Evolutionary conservation across 768 basidiomycete genomes (phyloP).

Genomic region (Auriculariales sp.): DNA sequence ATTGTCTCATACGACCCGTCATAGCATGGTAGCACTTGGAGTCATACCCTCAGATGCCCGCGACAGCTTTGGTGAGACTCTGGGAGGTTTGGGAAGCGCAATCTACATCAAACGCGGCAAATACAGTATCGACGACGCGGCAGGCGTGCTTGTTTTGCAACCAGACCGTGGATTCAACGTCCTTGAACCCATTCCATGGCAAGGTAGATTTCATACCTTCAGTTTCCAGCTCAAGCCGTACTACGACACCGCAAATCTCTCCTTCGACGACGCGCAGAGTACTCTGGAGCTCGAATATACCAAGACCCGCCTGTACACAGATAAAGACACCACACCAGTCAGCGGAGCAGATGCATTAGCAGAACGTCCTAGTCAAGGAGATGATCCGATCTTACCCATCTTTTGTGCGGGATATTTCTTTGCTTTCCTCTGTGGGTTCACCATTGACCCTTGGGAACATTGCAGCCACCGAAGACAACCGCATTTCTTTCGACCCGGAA

Average conservation of each 20-base stretch:
- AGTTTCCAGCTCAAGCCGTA: constrained; percentile 46
- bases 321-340: constrained; percentile 29
- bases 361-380: constrained; percentile 25
- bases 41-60: background rate
- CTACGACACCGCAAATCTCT: constrained; percentile 27
- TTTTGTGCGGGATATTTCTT: constrained; percentile 26
- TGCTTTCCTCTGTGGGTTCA: constrained; percentile 31
- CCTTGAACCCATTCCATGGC: constrained; percentile 41
- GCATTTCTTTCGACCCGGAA: constrained; percentile 41
- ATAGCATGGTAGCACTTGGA: no score
- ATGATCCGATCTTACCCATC: constrained; percentile 5
- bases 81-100: constrained; percentile 50
- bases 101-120: constrained; percentile 40
- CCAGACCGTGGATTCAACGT: constrained; percentile 52
- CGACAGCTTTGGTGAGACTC: constrained; percentile 24
- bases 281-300: constrained; percentile 40
- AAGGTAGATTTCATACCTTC: constrained; percentile 32
- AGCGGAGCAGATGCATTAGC: constrained; percentile 42
- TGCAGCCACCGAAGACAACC: constrained; percentile 13
- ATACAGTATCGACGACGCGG: constrained; percentile 24
- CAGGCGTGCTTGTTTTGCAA: constrained; percentile 37
- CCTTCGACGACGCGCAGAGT: constrained; percentile 32
- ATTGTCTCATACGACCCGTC: no score
- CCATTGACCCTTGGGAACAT: background rate
- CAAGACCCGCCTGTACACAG: constrained; percentile 34